A percentile compares a stretch with the other conserved stretches of the same genome.
These are phyloP conservation scores for Nosema muscidifuracis DNA, from an alignment of 371 early-diverging fungal genomes.

Conservation along the genomic window DNA sequence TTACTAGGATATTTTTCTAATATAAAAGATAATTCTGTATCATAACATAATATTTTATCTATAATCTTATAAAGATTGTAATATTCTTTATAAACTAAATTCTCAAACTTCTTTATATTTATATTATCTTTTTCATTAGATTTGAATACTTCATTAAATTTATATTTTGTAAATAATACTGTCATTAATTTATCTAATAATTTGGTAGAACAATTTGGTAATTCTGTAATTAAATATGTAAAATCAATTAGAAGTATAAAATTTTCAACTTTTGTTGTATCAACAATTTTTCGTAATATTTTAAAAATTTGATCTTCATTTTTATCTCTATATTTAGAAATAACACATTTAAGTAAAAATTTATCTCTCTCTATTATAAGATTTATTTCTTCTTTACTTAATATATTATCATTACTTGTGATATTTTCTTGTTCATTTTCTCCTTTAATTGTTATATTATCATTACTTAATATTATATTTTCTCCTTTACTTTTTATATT, in stretches of 20 bases:
- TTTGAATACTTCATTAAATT: not conserved
- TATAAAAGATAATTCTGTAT: no score
- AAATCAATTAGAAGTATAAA: not conserved
- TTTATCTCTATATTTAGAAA: not conserved
- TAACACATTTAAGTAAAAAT: not conserved
- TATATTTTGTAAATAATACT: not conserved
- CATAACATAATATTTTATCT: no score
- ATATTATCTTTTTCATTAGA: not conserved
- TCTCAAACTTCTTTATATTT: not conserved
- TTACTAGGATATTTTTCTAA: no score
- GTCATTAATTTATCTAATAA: conserved; percentile 6
- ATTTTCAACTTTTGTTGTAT: not conserved
- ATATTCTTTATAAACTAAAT: not conserved
- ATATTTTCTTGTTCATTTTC: no score
- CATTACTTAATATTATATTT: no score
- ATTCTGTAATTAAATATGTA: not conserved
- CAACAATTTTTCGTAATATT: not conserved
- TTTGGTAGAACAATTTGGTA: not conserved
- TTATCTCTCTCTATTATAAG: not conserved
- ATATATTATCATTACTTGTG: no score
- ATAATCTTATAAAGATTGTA: no score
- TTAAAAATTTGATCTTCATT: not conserved
- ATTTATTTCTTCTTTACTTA: no score
- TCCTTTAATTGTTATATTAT: no score
- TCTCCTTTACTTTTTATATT: no score